Conservation (phyloP, 148 eudicot species). For the Pharnaceum exiguum region DNA sequence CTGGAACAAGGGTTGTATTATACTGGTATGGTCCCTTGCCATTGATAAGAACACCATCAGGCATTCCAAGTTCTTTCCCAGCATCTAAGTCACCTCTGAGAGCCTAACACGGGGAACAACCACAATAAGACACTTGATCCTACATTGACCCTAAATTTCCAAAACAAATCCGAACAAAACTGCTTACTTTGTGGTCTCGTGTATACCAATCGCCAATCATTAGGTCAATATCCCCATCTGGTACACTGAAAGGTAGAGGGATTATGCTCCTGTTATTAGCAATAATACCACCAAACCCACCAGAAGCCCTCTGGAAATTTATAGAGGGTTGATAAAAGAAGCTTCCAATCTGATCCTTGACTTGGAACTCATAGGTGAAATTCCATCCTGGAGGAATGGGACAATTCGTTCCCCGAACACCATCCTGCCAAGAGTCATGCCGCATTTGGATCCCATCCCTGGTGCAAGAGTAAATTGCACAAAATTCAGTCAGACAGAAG, state of each 20-base stretch:
- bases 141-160: background rate
- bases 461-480: slow-evolving; percentile 9
- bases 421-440: slow-evolving; percentile 89
- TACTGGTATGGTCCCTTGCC: slow-evolving; percentile 94
- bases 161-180: background rate
- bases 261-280: slow-evolving; percentile 52
- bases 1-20: slow-evolving; percentile 67
- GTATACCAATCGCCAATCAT: slow-evolving; percentile 96
- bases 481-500: too few relatives aligned
- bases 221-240: slow-evolving; percentile 72
- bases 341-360: slow-evolving; percentile 92
- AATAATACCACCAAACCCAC: slow-evolving; percentile 75
- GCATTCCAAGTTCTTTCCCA: slow-evolving; percentile 79
- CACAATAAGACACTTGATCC: background rate
- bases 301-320: slow-evolving; percentile 85
- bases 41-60: slow-evolving; percentile 94
- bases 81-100: slow-evolving; percentile 55
- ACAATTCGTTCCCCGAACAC: slow-evolving; percentile 84
- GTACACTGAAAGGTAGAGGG: slow-evolving; percentile 63
- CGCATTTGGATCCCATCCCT: slow-evolving; percentile 89
- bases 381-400: slow-evolving; percentile 75
- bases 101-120: slow-evolving; percentile 31
- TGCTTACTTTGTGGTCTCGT: slow-evolving; percentile 67
- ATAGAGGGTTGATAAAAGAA: slow-evolving; percentile 79
- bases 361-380: slow-evolving; percentile 88